Evolutionary conservation across 1,139 yeast genomes (phyloP), one percentile per base, ranked within the genome.

Genomic region (Yamadazyma mexicana): DNA sequence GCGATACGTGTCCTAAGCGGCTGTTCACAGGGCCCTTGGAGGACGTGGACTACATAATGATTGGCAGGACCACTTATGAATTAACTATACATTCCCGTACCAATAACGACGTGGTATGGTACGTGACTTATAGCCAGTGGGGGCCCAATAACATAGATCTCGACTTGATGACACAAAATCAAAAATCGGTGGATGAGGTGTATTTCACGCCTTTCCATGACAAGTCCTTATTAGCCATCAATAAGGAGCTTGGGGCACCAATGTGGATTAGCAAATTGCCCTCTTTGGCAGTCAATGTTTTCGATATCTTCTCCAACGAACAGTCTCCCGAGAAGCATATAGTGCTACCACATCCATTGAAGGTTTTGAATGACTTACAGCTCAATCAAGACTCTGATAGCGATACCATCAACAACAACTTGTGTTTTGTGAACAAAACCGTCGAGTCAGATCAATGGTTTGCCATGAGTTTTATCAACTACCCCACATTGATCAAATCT

Each of bases 71-170:
- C 2, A 66, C 70, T 0, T 73, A 68, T 46, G 75, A 72, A 46
- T 58, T 73, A 32, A 55, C 72, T 3, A 73, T 73, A 16, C 63
- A 70, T 57, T 83, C 95, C 5, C 79, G 77, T 51, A 40, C 50
- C 25, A 72, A 77, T 46, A 75, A 82, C 35, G 81, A 81, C 40
- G 67, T 82, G 2, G 73, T 79, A 3, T 91, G 96, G 95, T 87
- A 89, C 55, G 89, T 92, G 10, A 83, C 94, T 0, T 91, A 86
- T 56, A 75, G 95, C 2, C 78, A 84, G 39, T 92, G 98, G 97
- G 95, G 95, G 6, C 96, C 96, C 20, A 91, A 91, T 61, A 83
- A 88, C 48, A 70, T 91, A 43, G 96, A 92, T 57, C 69, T 73
- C 31, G 92, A 85, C 55, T 69, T 91, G 43, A 79, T 68, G 17